A percentile compares a stretch with the other conserved stretches of the same genome.
Conservation (phyloP, 2,329 filamentous ascomycete genomes). For the Sporothrix euskadiensis region DNA sequence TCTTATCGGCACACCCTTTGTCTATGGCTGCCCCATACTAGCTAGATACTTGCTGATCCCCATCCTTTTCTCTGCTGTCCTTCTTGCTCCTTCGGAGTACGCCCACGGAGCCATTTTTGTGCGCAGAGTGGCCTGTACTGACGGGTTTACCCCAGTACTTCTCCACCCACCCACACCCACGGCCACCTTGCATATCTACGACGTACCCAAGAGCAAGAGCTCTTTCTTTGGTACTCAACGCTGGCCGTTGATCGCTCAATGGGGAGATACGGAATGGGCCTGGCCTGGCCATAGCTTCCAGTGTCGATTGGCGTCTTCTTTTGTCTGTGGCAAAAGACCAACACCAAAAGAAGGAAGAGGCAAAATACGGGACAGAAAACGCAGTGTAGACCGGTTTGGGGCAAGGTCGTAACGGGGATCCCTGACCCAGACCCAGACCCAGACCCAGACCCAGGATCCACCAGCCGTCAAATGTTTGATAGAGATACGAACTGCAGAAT, state of each 20-base stretch:
- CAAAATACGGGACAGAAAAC: not conserved
- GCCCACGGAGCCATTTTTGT: not conserved
- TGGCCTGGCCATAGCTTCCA: constrained; percentile 6
- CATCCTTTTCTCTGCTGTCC: not conserved
- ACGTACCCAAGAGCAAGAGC: not conserved
- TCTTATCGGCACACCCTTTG: not conserved
- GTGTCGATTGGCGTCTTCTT: not conserved
- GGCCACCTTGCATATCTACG: constrained; percentile 14
- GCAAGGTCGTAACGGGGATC: not conserved
- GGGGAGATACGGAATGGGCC: constrained; percentile 1
- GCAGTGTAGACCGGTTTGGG: not conserved
- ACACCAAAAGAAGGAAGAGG: not conserved
- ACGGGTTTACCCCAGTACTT: not conserved
- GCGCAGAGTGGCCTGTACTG: no score
- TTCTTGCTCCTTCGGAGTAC: constrained; percentile 5
- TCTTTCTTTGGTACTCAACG: no score
- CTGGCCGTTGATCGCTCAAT: not conserved
- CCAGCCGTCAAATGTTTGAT: not conserved
- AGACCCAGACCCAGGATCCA: not conserved
- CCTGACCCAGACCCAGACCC: not conserved
- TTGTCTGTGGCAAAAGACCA: not conserved
- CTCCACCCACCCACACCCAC: constrained; percentile 14
- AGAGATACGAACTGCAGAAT: not conserved
- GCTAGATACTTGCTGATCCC: not conserved
- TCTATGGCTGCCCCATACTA: not conserved